phyloP scores from a whole-genome alignment of 345 rosid genomes.

The Citrus medica region DNA sequence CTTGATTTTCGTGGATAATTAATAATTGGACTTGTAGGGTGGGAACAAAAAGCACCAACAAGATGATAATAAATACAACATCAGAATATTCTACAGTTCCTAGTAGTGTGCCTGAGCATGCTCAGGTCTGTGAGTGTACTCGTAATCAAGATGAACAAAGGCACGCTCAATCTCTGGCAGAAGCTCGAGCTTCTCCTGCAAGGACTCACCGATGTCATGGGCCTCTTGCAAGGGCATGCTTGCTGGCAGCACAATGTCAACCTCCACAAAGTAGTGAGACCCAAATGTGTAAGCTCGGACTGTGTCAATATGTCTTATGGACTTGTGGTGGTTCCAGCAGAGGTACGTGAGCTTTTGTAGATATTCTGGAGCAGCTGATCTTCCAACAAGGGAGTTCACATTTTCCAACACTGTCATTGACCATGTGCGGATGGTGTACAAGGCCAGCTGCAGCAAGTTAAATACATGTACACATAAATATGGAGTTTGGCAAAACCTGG shows the following conservation, averaged over 20 bases:
- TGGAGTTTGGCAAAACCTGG: no score
- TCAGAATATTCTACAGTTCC: not conserved
- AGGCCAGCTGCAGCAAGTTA: conserved; percentile 61
- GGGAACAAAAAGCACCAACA: conserved; percentile 11
- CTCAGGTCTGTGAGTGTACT: conserved; percentile 92
- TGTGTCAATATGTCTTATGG: conserved; percentile 86
- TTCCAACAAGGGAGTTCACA: conserved; percentile 88
- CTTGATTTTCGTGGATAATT: not conserved
- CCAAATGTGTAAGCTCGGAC: conserved; percentile 99
- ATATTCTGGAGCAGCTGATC: conserved; percentile 81
- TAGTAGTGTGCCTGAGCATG: conserved; percentile 61
- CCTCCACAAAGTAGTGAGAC: conserved; percentile 96
- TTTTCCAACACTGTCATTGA: conserved; percentile 93
- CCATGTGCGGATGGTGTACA: conserved; percentile 98
- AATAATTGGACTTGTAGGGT: not conserved
- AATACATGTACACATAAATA: not conserved
- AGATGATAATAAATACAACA: not conserved
- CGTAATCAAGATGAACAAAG: conserved; percentile 97
- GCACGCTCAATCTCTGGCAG: conserved; percentile 91
- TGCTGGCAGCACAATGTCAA: conserved; percentile 89
- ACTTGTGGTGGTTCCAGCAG: conserved; percentile 95
- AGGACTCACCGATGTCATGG: conserved; percentile 84
- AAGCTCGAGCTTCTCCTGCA: conserved; percentile 91
- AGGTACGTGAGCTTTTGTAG: conserved; percentile 92
- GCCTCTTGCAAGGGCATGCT: conserved; percentile 88